A percentile compares a stretch with the other conserved stretches of the same genome.
phyloP scores from a whole-genome alignment of 768 basidiomycete species.

The Mrakia gelida region DNA sequence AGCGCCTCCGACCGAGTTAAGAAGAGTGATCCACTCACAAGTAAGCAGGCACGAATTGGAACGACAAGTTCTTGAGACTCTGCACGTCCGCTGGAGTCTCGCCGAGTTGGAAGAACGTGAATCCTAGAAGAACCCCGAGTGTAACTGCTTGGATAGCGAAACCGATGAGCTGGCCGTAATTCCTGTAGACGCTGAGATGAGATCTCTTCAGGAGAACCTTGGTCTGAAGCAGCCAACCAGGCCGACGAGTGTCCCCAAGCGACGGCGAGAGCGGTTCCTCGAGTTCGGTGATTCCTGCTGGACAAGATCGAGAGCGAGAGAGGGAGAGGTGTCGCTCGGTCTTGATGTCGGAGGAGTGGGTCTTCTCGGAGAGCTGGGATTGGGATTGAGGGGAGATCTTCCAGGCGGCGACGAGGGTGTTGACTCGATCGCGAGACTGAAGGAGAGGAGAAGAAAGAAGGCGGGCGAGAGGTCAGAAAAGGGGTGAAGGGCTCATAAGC shows the following conservation, averaged over 20 bases:
- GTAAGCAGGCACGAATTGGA: conserved; percentile 16
- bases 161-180: conserved; percentile 35
- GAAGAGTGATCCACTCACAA: background rate
- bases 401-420: conserved; percentile 46
- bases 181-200: conserved; percentile 42
- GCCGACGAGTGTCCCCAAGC: conserved; percentile 22
- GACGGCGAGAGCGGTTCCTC: background rate
- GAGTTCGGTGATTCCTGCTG: background rate
- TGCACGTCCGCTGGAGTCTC: conserved; percentile 47
- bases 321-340: background rate
- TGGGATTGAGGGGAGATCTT: conserved; percentile 32
- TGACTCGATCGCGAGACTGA: conserved; percentile 43
- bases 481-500: background rate
- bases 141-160: conserved; percentile 25
- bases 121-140: conserved; percentile 40
- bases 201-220: conserved; percentile 38
- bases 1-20: too few relatives aligned
- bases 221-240: conserved; percentile 40
- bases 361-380: background rate
- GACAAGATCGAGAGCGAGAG: background rate
- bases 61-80: conserved; percentile 41
- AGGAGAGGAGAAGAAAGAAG: background rate
- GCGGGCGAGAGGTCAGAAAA: background rate
- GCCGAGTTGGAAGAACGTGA: conserved; percentile 46
- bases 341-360: background rate